Evolutionary conservation across 305 asterid genomes (phyloP).

Genomic region (Withania somnifera): DNA sequence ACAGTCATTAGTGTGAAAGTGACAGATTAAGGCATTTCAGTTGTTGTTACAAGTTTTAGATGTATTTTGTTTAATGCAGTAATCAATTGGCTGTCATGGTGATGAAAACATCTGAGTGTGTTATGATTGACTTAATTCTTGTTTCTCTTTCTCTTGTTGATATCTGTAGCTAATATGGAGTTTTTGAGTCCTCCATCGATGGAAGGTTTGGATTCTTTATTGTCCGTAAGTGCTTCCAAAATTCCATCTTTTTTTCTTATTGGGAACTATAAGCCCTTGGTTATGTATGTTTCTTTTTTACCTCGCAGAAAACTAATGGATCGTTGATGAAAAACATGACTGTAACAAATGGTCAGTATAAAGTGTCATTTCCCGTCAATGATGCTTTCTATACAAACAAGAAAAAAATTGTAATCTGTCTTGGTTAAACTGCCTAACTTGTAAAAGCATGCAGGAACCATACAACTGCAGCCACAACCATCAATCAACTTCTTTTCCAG

Average conservation of each 20-base stretch:
- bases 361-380: neutral
- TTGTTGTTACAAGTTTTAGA: neutral
- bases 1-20: neutral
- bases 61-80: neutral
- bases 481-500: constrained; percentile 27
- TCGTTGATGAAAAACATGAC: constrained; percentile 13
- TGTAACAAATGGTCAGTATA: constrained; percentile 44
- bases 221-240: constrained; percentile 34
- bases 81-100: neutral
- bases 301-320: constrained; percentile 4
- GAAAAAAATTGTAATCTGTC: neutral
- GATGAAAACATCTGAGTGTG: neutral
- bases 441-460: constrained; percentile 33
- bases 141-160: neutral
- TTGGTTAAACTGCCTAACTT: neutral
- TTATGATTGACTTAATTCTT: neutral
- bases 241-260: neutral
- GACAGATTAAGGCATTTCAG: neutral
- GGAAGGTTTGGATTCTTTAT: constrained; percentile 61
- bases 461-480: constrained; percentile 21
- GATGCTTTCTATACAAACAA: neutral
- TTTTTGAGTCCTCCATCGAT: constrained; percentile 45
- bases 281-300: constrained; percentile 3
- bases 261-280: neutral
- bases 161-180: constrained; percentile 38